Conservation (phyloP, 1,284 basidiomycete species). For the Farysia itapuensis region DNA sequence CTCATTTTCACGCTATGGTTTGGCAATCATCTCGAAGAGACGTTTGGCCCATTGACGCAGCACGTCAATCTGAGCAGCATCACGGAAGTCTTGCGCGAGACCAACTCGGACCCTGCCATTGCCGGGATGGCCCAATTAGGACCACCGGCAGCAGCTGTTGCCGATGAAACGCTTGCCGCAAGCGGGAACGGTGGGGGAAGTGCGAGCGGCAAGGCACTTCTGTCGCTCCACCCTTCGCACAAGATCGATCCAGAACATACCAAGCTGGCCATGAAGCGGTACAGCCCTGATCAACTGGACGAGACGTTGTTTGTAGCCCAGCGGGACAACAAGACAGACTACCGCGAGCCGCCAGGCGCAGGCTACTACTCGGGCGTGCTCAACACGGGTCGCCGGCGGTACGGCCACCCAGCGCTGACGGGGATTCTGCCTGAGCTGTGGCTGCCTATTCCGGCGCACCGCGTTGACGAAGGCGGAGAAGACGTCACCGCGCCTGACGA, state of each 20-base stretch:
- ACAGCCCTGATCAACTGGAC: conserved; percentile 73
- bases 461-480: conserved; percentile 11
- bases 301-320: conserved; percentile 84
- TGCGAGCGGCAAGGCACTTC: conserved; percentile 12
- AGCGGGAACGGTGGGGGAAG: conserved; percentile 2
- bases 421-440: conserved; percentile 52
- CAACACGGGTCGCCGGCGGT: conserved; percentile 41
- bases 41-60: conserved; percentile 75
- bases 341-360: conserved; percentile 46
- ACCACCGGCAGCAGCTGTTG: conserved; percentile 5
- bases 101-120: conserved; percentile 4
- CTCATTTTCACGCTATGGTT: conserved; percentile 75
- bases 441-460: conserved; percentile 38
- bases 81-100: conserved; percentile 33
- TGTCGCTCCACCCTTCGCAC: conserved; percentile 13
- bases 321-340: conserved; percentile 51
- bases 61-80: conserved; percentile 64
- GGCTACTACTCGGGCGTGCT: conserved; percentile 49
- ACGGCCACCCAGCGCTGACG: conserved; percentile 54
- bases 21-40: conserved; percentile 74
- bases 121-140: conserved; percentile 30
- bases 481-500: conserved; percentile 16
- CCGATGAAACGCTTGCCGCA: not conserved
- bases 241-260: conserved; percentile 33
- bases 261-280: conserved; percentile 67